Percentiles rank a stretch among this genome's conserved stretches.
phyloP scores from a whole-genome alignment of 31 red algal species.

The Odonthalia washingtoniensis region DNA sequence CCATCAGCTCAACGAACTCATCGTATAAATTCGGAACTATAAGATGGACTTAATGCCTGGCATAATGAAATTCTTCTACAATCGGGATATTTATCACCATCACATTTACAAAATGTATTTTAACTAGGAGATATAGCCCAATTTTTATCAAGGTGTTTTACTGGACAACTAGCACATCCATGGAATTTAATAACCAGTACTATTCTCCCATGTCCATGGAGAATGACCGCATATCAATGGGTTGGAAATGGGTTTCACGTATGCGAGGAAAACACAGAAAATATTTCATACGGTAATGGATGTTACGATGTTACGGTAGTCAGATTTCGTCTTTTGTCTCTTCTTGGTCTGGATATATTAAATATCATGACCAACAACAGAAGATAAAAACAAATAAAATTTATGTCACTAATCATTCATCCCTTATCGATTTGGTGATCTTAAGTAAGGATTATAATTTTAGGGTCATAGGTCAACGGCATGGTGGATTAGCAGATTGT shows the following conservation, averaged over 20 bases:
- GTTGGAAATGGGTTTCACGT: conserved; percentile 79
- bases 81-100: conserved; percentile 42
- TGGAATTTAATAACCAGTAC: conserved; percentile 96
- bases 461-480: conserved; percentile 87
- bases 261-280: conserved; percentile 80
- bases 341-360: conserved; percentile 84
- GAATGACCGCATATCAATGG: conserved; percentile 70
- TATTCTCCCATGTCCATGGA: conserved; percentile 57
- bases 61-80: conserved; percentile 58
- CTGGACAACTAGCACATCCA: conserved; percentile 73
- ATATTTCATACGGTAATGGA: conserved; percentile 66
- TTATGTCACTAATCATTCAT: conserved; percentile 94
- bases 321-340: conserved; percentile 71
- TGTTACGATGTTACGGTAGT: conserved; percentile 51
- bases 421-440: conserved; percentile 84
- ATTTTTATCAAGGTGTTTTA: conserved; percentile 77
- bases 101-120: conserved; percentile 45
- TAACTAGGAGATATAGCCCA: conserved; percentile 65
- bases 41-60: conserved; percentile 66
- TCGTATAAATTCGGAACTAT: conserved; percentile 81
- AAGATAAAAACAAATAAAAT: conserved; percentile 78
- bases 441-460: conserved; percentile 96
- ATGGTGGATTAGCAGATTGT: conserved; percentile 82
- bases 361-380: conserved; percentile 86
- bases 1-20: conserved; percentile 55